Base-by-base conservation (phyloP, 2,329 filamentous ascomycete genomes). In the Trichoderma cornu-damae region DNA sequence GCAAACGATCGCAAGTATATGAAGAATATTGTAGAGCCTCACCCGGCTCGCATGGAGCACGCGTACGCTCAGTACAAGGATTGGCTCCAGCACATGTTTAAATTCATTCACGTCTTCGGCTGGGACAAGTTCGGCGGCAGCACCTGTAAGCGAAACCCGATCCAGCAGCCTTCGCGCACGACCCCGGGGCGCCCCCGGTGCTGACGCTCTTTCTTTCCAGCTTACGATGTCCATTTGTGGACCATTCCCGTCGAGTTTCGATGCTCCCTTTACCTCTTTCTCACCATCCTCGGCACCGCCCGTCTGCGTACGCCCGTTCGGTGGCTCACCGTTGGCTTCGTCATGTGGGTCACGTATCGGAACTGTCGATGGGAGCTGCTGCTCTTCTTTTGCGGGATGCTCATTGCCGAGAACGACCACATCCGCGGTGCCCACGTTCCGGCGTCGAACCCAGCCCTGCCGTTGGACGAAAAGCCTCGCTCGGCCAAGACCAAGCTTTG, bases 191-290 rank as follows among this genome's bases (percentile, higher is more conserved):
- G 6, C 22, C n/a, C n/a, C n/a, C 1, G 3, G 9, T 6, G 32
- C 65, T 70, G 44, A 70, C 62, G 37, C 48, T 3, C 7, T n/a
- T 26, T 24, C 28, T 37, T 5, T 9, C 6, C 52, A 67, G 73
- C 68, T 20, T 82, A 83, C 63, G 80, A 84, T 63, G 74, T 80
- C 24, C 82, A 85, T 60, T 68, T 85, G 22, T 85, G 82, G 82
- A 85, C 83, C 4, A 84, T 85, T 42, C 82, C 82, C 2, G 76
- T 83, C 46, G 82, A 85, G 66, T 83, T 82, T 64, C 74, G 79
- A 59, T 80, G 78, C 66, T 83, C 80, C 2, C 76, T 85, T 66
- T 73, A 80, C 58, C 73, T 85, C 8, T 85, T 84, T 66, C 68
- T 84, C 6, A 72, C 75, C 11, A 68, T 83, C 20, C 59, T 83